Evolutionary conservation across 352 stramenopile species (phyloP), one percentile per base, ranked within the genome.

Genomic region (Phytophthora fragariae): DNA sequence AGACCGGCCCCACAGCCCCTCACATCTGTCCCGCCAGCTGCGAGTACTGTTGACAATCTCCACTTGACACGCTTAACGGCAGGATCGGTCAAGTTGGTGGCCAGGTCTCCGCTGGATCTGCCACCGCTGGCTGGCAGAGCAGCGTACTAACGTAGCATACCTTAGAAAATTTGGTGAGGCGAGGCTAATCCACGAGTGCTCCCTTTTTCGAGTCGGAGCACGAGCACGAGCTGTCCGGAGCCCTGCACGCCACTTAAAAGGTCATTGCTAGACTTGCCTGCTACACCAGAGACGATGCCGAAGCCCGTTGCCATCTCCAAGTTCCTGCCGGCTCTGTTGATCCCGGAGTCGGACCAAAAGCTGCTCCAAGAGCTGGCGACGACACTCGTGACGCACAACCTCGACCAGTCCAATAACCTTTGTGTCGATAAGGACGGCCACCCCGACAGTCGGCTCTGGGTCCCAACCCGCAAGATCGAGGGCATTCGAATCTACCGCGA

Each of bases 401-500:
- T 74, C 4, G 65, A 80, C 56, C 65, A 80, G 59, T 75, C 68
- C 58, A 74, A 69, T 37, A 79, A 63, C 10, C 24, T 81, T n/a
- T 66, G 62, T 39, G 60, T 80, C 46, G 70, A 57, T 27, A 78
- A 75, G 21, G 76, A 80, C 44, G 72, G 76, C 0, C 67, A 65
- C 33, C 76, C 76, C 11, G 76, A 82, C 57, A 73, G 50, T 55
- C 57, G 68, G 63, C n/a, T 62, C 12, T 82, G 76, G 76, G 31
- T 72, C 31, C 53, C 64, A n/a, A 76, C 68, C 17, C 72, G 68
- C 21, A 73, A 76, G 39, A 55, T 65, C 11, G 55, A 80, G 31
- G 57, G 57, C 17, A 73, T 82, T 54, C 68, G 75, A 10, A 82
- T 78, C 56, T 80, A 80, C 58, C 72, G 61, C 65, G 76, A 82